These are phyloP conservation scores for Kurtzmaniella quercitrusa DNA, from an alignment of 1,139 yeast genomes.

Conservation along the genomic window DNA sequence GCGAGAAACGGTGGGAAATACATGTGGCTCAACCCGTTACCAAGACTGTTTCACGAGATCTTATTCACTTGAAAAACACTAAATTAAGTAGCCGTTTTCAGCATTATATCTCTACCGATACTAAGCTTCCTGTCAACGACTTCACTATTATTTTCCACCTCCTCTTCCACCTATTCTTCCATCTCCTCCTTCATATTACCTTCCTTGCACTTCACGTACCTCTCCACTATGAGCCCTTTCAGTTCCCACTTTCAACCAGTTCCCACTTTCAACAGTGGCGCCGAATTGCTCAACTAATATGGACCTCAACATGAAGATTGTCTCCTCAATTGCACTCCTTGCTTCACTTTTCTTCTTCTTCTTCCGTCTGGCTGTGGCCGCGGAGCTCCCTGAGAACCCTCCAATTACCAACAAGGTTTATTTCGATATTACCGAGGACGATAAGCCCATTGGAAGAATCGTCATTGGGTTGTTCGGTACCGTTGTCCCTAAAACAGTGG, in stretches of 20 bases:
- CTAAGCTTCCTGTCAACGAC: no score
- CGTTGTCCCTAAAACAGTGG: constrained; percentile 57
- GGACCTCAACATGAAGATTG: constrained; percentile 21
- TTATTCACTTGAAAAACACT: no score
- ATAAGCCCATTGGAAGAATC: constrained; percentile 61
- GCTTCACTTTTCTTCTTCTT: constrained; percentile 19
- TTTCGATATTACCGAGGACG: constrained; percentile 84
- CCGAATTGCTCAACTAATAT: not conserved
- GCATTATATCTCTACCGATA: no score
- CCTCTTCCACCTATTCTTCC: no score
- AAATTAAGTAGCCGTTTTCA: no score
- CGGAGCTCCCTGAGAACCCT: constrained; percentile 43
- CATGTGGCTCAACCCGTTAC: no score
- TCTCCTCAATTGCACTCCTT: constrained; percentile 18
- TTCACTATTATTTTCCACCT: no score
- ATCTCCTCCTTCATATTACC: constrained; percentile 1
- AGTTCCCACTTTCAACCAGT: no score
- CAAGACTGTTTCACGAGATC: no score
- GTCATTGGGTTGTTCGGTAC: constrained; percentile 69
- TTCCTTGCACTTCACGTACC: no score
- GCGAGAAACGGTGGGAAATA: no score
- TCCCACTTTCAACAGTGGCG: not conserved
- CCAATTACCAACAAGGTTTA: constrained; percentile 71
- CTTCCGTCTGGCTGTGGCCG: constrained; percentile 17
- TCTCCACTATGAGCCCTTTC: no score